Evolutionary conservation across 805 yeast species (phyloP).

Genomic region (Diddensiella transvaalensis): DNA sequence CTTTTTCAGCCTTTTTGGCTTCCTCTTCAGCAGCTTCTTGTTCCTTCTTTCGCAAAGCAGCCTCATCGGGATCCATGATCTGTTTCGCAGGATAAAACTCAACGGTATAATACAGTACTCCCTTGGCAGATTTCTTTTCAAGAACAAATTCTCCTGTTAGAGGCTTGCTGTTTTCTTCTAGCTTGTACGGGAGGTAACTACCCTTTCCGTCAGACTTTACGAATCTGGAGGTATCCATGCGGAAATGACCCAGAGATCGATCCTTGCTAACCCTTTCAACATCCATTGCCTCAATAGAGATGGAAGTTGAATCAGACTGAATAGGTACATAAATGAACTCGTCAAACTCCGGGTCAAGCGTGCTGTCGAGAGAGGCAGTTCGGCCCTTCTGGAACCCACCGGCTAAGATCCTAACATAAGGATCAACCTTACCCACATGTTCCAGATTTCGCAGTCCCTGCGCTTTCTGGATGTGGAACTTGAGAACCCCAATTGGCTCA

Average conservation of each 20-base stretch:
- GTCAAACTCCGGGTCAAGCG: slow-evolving; percentile 79
- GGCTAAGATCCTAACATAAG: slow-evolving; percentile 75
- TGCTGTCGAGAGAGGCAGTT: slow-evolving; percentile 63
- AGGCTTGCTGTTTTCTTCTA: slow-evolving; percentile 47
- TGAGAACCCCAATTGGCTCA: slow-evolving; percentile 91
- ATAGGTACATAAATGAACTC: slow-evolving; percentile 79
- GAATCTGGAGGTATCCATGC: slow-evolving; percentile 61
- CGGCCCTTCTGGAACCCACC: slow-evolving; percentile 76
- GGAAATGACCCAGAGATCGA: slow-evolving; percentile 81
- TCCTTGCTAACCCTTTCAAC: slow-evolving; percentile 75
- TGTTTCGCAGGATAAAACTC: slow-evolving; percentile 83
- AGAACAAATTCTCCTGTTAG: slow-evolving; percentile 60
- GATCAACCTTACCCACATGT: slow-evolving; percentile 86
- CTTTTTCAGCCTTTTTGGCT: slow-evolving; percentile 12
- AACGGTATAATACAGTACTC: slow-evolving; percentile 65
- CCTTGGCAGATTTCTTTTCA: slow-evolving; percentile 78
- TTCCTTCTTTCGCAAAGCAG: slow-evolving; percentile 46
- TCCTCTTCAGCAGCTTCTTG: slow-evolving; percentile 35
- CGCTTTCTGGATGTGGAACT: slow-evolving; percentile 67
- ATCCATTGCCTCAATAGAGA: slow-evolving; percentile 90
- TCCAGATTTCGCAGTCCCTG: slow-evolving; percentile 78
- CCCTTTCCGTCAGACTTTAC: slow-evolving; percentile 63
- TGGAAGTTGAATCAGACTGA: slow-evolving; percentile 74
- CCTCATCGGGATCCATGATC: slow-evolving; percentile 72
- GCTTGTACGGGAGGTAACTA: slow-evolving; percentile 36